Conservation (phyloP, 176 grass and related monocot species). For the Oryza nivara region DNA sequence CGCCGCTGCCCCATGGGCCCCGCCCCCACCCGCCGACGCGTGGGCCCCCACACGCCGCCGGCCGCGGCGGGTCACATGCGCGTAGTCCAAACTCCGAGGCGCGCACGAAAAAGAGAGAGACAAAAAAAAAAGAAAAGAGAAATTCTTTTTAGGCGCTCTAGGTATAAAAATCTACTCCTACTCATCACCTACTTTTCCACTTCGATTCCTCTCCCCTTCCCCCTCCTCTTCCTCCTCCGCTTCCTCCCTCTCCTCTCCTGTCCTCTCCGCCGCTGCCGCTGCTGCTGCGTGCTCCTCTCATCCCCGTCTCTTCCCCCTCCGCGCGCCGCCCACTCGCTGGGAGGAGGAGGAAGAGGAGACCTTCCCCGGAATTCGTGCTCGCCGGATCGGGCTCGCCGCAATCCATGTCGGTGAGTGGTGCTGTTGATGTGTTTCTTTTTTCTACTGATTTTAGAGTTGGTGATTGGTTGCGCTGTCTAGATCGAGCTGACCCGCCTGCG, state of each 20-base stretch:
- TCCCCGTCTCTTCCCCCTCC: slow-evolving; percentile 36
- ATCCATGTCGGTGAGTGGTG: slow-evolving; percentile 71
- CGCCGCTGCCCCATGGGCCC: background rate
- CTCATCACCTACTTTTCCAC: slow-evolving; percentile 27
- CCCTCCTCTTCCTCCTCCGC: no score
- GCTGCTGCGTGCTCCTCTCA: background rate
- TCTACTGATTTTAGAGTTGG: background rate
- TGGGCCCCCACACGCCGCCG: slow-evolving; percentile 21
- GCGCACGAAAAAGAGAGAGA: background rate
- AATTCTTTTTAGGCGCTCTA: slow-evolving; percentile 9
- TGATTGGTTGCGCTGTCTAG: background rate
- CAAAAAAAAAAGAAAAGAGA: background rate
- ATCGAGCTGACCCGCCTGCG: slow-evolving; percentile 15
- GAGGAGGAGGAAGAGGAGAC: background rate
- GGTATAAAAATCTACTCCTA: slow-evolving; percentile 9
- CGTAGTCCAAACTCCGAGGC: slow-evolving; percentile 25
- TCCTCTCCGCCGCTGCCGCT: background rate
- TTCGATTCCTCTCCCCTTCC: slow-evolving; percentile 24
- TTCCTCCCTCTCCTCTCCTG: no score
- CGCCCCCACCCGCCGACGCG: background rate
- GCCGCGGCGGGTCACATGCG: slow-evolving; percentile 57
- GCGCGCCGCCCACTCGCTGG: background rate
- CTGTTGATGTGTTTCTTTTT: background rate
- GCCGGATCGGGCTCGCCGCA: slow-evolving; percentile 24
- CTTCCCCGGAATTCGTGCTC: background rate